Conservation (phyloP, 2,329 filamentous ascomycete genomes). For the Sclerotinia spermophila region DNA sequence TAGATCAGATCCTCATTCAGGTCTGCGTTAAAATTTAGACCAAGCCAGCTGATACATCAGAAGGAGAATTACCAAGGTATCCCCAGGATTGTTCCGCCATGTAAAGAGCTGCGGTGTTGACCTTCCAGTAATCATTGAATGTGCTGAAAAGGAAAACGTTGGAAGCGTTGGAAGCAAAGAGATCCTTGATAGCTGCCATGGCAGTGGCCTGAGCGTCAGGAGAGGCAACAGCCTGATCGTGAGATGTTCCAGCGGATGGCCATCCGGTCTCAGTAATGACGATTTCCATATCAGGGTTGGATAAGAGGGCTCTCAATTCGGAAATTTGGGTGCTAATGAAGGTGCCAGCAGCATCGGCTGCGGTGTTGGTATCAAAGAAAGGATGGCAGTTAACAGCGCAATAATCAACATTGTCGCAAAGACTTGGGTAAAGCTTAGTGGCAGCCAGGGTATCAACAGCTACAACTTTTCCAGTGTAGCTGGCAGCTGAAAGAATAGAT, state of each 20-base stretch:
- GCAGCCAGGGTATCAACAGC: constrained; percentile 76
- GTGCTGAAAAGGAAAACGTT: constrained; percentile 72
- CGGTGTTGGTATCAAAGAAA: constrained; percentile 69
- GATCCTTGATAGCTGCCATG: constrained; percentile 58
- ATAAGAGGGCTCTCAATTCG: constrained; percentile 43
- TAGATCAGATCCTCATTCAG: constrained; percentile 4
- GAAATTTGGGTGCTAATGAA: constrained; percentile 60
- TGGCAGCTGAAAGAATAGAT: constrained; percentile 53
- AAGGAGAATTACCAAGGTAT: constrained; percentile 41
- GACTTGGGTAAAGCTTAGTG: constrained; percentile 59
- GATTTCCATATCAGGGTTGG: constrained; percentile 51
- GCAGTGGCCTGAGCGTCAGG: constrained; percentile 63
- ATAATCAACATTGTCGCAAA: constrained; percentile 68
- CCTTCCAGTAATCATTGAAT: constrained; percentile 79
- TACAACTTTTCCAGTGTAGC: constrained; percentile 71
- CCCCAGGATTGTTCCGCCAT: constrained; percentile 78
- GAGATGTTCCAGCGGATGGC: constrained; percentile 65
- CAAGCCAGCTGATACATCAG: constrained; percentile 19
- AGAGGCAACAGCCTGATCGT: constrained; percentile 66
- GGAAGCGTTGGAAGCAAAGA: constrained; percentile 49
- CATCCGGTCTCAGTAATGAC: constrained; percentile 83
- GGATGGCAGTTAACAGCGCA: constrained; percentile 79
- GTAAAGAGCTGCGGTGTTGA: constrained; percentile 57
- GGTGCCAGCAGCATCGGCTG: constrained; percentile 57
- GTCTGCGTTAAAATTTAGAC: constrained; percentile 16